Evolutionary conservation across 1,284 basidiomycete species (phyloP), one percentile per base, ranked within the genome.

Genomic region (Afroboletus lepidellus): DNA sequence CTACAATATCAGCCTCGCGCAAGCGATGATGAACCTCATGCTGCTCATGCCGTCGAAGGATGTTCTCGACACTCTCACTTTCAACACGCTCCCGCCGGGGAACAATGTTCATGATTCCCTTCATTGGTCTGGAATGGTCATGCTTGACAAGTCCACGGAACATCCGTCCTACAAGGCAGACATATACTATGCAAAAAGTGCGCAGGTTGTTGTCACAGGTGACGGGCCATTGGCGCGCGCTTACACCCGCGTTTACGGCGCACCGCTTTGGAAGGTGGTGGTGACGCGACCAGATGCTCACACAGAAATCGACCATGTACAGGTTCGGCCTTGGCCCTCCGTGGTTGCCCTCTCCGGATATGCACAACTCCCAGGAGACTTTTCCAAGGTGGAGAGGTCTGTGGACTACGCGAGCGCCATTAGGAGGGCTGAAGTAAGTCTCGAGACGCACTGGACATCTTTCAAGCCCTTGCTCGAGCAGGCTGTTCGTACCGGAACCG

Each of bases 121-220:
- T 36, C 42, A 25, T 27, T 57, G 54, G 54, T 57, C 55, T 13
- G 54, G 49, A 13, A 54, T 54, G 49, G 29, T 56, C n/a, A 23
- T 8, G n/a, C 18, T 57, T 18, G 39, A 46, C 15, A 2, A 6
- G 3, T 25, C 50, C 3, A 53, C 30, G 18, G 55, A 56, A 18
- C 54, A 54, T 43, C 55, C 54, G 13, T 53, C 55, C 21, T 57
- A 57, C 21, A 30, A 56, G 25, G 43, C 21, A 18, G 49, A 57
- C 41, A 12, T 39, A 13, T 18, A 53, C 29, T 18, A 38, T n/a
- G 12, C 55, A 7, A 53, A 37, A 11, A 12, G 53, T 11, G 54
- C 55, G 1, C 13, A 4, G 6, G 29, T 56, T 11, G 34, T 38
- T 13, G 38, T 36, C 21, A 2, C 8, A 8, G 41, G 25, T 11